Evolutionary conservation across 768 basidiomycete species (phyloP), one percentile per base, ranked within the genome.

Genomic region (Mycena rebaudengoi): DNA sequence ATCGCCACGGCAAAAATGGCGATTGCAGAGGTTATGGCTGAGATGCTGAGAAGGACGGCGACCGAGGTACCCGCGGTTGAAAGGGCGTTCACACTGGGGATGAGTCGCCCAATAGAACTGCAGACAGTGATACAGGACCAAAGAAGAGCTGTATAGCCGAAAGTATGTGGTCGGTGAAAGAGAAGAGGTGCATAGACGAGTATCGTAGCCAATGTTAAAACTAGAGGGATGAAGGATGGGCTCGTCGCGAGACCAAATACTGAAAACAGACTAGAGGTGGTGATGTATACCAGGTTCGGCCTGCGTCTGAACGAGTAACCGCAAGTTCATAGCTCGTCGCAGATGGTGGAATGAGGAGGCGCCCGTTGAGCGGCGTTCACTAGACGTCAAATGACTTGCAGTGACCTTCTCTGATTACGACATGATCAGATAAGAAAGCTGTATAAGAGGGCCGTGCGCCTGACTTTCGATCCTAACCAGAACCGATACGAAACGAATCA

Each of bases 31-130:
- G 85, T 83, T 0, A 79, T 10, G 0, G 75, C 66, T 0, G 86
- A 85, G 39, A 86, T 69, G 11, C 72, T 10, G 20, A 78, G 68
- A 10, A 91, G 74, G 0, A 83, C 78, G 5, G 75, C n/a, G 20
- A 91, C 16, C 0, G 91, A 88, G 16, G 78, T 70, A 4, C 76
- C 64, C 11, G 83, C 65, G 3, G 82, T 85, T 0, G 90, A 90
- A 8, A 92, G 76, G 0, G 91, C 90, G 50, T 83, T 69, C 14
- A 80, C 57, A 5, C 86, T 84, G 7, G 86, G 81, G 18, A 73
- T 69, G 26, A 80, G 64, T 46, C 82, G 82, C 0, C 81, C 81
- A 5, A 85, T 6, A 1, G 81, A 73, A 5, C 81, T 79, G 0
- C 80, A 85, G 0, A 76, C 18, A 0, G 84, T 74, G 2, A 88